Base-by-base conservation (phyloP, 805 yeast genomes). In the Saccharomycopsis fibuligera region DNA sequence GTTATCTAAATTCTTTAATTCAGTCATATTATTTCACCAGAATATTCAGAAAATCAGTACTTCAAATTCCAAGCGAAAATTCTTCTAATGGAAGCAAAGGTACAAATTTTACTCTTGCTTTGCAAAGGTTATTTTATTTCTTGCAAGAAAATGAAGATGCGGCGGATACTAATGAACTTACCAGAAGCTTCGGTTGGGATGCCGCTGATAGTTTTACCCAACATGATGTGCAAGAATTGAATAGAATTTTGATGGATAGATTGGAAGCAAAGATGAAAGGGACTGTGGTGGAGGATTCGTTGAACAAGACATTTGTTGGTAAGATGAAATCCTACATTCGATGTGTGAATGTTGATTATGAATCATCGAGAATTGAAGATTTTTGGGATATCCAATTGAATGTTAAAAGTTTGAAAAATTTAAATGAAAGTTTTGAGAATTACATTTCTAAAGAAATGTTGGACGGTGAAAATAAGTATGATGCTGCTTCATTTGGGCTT, bases 371-470 rank as follows among this genome's bases (percentile, higher is more conserved):
- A 53, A 78, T 75, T 3, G 99, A 93, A 64, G 98, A 93, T 61
- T 93, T 86, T 61, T 93, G 99, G 99, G 99, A 93, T 69, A 86
- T 93, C 53, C 99, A 93, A 65, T 70, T 93, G 53, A 93, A 93
- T 60, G 99, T 93, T 22, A 88, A 87, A 61, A 84, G 89, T 31
- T 74, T 89, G 71, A 73, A 70, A 46, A 79, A 81, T 58, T 73
- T 93, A 42, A 69, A 77, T 48, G 82, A 81, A 46, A 82, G 96
- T 0, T 93, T 93, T 65, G 76, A 79, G 44, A 86, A 89, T 62
- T 93, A 93, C 62, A 79, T 90, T 47, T 95, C 88, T 56, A 81
- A 83, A 27, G 99, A 93, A 67, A 73, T 86, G 64, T 72, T 93
- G 62, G 84, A 85, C 49, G 99, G 98, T 29, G 99, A 93, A 60